Base-by-base conservation (phyloP, 1,139 yeast genomes). In the Lodderomyces theae region DNA sequence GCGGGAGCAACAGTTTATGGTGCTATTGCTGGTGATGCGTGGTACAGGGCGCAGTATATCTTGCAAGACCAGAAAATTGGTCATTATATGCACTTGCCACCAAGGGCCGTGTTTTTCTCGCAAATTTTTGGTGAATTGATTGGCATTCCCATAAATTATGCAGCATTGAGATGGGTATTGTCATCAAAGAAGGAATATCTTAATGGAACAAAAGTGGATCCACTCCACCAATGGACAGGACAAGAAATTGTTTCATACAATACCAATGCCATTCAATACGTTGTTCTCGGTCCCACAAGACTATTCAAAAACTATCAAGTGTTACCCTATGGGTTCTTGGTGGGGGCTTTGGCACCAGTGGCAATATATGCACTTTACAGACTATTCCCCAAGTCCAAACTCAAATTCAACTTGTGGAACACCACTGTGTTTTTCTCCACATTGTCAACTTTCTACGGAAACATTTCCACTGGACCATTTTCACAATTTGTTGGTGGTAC, bases 211-310 rank as follows among this genome's bases (percentile, higher is more conserved):
- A 53, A 56, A 28, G 53, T 45, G 1, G 80, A 75, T 47, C 74
- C 76, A 0, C 53, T 72, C 19, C 73, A 72, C 47, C 79, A 74
- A 51, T 75, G 79, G 79, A 73, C 79, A 0, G 79, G 77, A 2
- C 79, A 74, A 49, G 48, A 58, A 4, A 60, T 74, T 23, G 60
- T 61, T 28, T 55, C 63, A n/a, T 64, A 63, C 43, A 72, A 74
- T 47, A 67, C 77, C 8, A 73, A 73, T 48, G 74, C 79, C 7
- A 65, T 75, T 23, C 79, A 72, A 49, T 74, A 74, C 46, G 79
- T 74, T 13, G 60, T 74, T 2, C 54, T 74, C 33, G 80, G 80
- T 0, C 80, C 80, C 0, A 50, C 57, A 8, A 55, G 70, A 32
- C 55, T 74, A 7, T 75, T 75, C 49, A 51, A 51, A 6, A 57